phyloP scores from a whole-genome alignment of 2,329 filamentous ascomycete species.

The Thielaviopsis populi region DNA sequence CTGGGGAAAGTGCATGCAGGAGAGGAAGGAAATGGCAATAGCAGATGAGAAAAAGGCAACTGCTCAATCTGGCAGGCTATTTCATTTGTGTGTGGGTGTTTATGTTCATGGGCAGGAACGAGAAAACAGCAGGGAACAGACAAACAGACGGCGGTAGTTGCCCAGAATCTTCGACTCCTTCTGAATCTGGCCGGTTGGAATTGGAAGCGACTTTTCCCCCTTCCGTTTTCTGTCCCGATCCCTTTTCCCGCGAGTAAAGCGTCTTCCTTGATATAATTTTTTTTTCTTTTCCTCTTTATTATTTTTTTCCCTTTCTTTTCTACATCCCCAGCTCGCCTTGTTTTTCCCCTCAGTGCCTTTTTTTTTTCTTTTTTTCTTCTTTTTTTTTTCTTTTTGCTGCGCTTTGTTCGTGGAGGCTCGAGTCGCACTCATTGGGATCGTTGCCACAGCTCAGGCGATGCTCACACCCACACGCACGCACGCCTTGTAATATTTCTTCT shows the following conservation, averaged over 20 bases:
- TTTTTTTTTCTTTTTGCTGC: background rate
- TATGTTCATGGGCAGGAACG: too few relatives aligned
- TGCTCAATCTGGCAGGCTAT: too few relatives aligned
- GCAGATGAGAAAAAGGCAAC: too few relatives aligned
- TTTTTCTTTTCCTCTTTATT: background rate
- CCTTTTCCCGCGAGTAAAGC: background rate
- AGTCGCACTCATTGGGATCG: background rate
- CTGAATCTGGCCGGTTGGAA: background rate
- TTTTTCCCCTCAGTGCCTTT: background rate
- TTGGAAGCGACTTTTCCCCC: background rate
- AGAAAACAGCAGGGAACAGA: background rate
- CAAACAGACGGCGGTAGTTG: background rate
- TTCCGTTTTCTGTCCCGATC: constrained; percentile 7
- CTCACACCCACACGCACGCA: too few relatives aligned
- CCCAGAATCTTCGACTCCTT: constrained; percentile 1
- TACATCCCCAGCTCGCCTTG: constrained; percentile 18
- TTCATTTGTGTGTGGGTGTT: too few relatives aligned
- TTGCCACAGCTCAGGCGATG: background rate
- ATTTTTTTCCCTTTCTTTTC: background rate
- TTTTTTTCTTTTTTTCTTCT: background rate
- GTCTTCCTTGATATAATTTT: background rate
- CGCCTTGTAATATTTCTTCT: background rate
- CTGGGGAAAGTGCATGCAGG: too few relatives aligned
- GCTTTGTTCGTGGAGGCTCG: background rate
- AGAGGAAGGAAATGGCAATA: too few relatives aligned